Evolutionary conservation across 352 stramenopile genomes (phyloP), one percentile per base, ranked within the genome.

Genomic region (Globisporangium sylvaticum): DNA sequence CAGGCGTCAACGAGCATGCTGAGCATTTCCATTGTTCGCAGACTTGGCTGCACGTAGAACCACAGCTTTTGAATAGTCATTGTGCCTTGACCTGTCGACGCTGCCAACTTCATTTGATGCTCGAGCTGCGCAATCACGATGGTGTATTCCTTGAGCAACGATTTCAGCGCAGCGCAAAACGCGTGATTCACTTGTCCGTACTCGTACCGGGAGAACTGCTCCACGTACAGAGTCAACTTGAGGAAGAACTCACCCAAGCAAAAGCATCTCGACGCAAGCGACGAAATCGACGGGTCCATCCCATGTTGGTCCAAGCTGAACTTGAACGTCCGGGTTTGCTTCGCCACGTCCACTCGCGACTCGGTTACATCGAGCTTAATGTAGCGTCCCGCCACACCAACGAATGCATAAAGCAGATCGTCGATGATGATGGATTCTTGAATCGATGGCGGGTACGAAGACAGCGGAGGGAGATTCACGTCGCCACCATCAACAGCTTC

Each of bases 171-270:
- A 32, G 96, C 95, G 48, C 91, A 97, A 58, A 99, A 90, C 9
- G 95, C 92, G 74, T 98, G 96, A 44, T 92, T 97, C 12, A 98
- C 91, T 76, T 94, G 85, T 0, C 96, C 96, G 68, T 96, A 97
- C 74, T 98, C 95, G 65, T 96, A 93, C 25, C 90, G 76, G 34
- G 84, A 90, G 58, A 84, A 91, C 34, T 90, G 80, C 58, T 96
- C 88, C 29, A 96, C 80, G 57, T 93, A 96, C 12, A 90, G 62
- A 20, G 58, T 81, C 24, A 94, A 54, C 58, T 89, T 88, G 25
- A 96, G 69, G 53, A 92, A 96, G 64, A 81, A 92, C 63, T 94
- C 84, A 24, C 88, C 86, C 42, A 96, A 59, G 7, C 74, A 67
- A 27, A 96, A 77, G 61, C 87, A 93, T 7, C 88, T 72, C 10